Conservation (phyloP, 495 filamentous ascomycete genomes). For the Hypoxylon crocopeplum region DNA sequence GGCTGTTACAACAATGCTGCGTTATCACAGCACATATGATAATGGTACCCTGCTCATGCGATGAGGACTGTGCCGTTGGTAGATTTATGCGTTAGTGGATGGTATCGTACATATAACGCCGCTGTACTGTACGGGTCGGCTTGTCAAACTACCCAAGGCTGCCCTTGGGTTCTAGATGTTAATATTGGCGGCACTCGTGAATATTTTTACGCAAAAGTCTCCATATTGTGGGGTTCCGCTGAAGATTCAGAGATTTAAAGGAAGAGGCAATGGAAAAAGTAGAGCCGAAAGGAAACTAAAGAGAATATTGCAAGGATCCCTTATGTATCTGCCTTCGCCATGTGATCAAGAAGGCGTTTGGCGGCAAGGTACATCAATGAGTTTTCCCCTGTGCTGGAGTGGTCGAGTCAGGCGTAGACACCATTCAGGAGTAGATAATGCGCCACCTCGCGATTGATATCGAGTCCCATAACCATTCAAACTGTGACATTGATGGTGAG, state of each 20-base stretch:
- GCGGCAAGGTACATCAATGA: too few species aligned
- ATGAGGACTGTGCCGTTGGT: constrained; percentile 14
- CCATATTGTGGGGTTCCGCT: constrained; percentile 30
- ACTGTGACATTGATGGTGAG: neutral
- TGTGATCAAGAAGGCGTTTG: neutral
- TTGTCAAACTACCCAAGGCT: constrained; percentile 1
- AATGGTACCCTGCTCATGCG: constrained; percentile 29
- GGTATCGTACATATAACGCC: constrained; percentile 1
- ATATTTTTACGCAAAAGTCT: constrained; percentile 22
- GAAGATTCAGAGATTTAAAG: constrained; percentile 26
- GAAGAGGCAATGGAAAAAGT: neutral
- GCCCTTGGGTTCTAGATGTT: constrained; percentile 25
- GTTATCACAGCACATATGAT: constrained; percentile 32
- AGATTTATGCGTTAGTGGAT: too few species aligned
- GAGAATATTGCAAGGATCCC: neutral
- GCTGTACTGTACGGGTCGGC: constrained; percentile 13
- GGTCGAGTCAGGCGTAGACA: too few species aligned
- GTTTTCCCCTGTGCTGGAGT: too few species aligned
- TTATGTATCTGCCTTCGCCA: neutral
- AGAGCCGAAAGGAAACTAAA: neutral
- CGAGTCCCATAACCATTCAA: constrained; percentile 4
- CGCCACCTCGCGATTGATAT: constrained; percentile 4
- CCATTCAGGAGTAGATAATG: too few species aligned
- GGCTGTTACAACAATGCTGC: constrained; percentile 19
- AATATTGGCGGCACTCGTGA: constrained; percentile 34